phyloP scores from a whole-genome alignment of 2,329 filamentous ascomycete genomes.

The Cryphonectria naterciae region DNA sequence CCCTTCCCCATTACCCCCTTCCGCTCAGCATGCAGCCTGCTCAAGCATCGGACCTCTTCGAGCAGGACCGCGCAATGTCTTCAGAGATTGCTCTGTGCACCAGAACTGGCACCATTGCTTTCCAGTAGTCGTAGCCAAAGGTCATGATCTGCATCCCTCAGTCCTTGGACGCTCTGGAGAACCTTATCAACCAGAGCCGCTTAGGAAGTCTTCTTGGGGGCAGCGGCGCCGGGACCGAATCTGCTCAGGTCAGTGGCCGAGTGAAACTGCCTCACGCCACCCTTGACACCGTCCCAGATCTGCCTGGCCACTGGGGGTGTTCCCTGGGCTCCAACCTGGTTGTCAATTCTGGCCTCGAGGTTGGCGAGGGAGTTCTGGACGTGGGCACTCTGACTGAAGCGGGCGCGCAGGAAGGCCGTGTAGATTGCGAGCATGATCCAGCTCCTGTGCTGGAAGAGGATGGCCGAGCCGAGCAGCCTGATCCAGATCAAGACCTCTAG shows the following conservation, averaged over 20 bases:
- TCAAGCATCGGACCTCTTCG: neutral
- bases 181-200: neutral
- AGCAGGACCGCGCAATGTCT: neutral
- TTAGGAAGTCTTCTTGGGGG: conserved; percentile 69
- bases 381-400: conserved; percentile 87
- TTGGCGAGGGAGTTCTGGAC: conserved; percentile 82
- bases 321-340: conserved; percentile 81
- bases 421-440: conserved; percentile 88
- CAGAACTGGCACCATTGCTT: neutral
- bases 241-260: conserved; percentile 78
- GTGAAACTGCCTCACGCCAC: conserved; percentile 71
- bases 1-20: neutral
- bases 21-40: neutral
- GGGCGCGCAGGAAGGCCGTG: conserved; percentile 88
- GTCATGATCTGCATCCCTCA: no score
- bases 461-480: conserved; percentile 77
- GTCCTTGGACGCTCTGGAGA: neutral
- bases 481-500: conserved; percentile 89
- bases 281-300: conserved; percentile 81
- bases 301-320: conserved; percentile 80
- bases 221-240: conserved; percentile 65
- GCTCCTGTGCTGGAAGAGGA: conserved; percentile 87
- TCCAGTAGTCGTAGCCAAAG: neutral
- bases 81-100: neutral
- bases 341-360: conserved; percentile 76